Percentiles rank a stretch among this genome's conserved stretches.
Conservation (phyloP, 2,329 filamentous ascomycete species). For the Neoascochyta sp. region DNA sequence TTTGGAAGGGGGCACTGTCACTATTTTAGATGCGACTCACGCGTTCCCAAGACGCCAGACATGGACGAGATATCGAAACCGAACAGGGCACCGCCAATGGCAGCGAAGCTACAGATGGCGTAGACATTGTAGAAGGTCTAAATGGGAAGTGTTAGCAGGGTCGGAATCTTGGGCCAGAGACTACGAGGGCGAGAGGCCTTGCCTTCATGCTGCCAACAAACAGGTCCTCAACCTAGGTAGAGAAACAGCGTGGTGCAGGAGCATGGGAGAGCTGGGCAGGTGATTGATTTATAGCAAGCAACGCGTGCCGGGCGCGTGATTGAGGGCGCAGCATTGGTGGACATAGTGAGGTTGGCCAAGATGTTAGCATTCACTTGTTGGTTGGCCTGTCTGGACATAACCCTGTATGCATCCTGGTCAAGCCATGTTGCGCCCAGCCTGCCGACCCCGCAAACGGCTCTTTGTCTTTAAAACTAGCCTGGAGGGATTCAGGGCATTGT, state of each 20-base stretch:
- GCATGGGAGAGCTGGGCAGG: constrained; percentile 2
- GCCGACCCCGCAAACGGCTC: constrained; percentile 22
- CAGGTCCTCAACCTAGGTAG: constrained; percentile 8
- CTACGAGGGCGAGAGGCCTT: constrained; percentile 1
- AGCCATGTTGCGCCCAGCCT: constrained; percentile 8
- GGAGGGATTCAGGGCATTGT: too few relatives aligned
- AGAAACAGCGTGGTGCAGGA: constrained; percentile 3
- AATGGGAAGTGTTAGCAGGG: too few relatives aligned
- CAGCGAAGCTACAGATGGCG: constrained; percentile 57
- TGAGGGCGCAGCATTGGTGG: too few relatives aligned
- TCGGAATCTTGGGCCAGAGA: constrained; percentile 1
- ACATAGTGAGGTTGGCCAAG: too few relatives aligned
- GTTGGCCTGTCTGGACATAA: constrained; percentile 10
- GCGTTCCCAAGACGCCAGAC: constrained; percentile 39
- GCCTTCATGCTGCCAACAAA: constrained; percentile 33
- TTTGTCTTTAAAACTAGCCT: too few relatives aligned
- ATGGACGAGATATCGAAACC: constrained; percentile 42
- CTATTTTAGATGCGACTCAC: too few relatives aligned
- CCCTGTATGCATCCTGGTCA: constrained; percentile 5
- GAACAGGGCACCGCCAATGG: constrained; percentile 49
- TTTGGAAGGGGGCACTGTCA: too few relatives aligned
- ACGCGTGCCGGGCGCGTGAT: constrained; percentile 17
- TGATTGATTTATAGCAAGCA: constrained; percentile 10
- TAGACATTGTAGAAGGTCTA: constrained; percentile 51
- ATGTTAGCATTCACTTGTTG: too few relatives aligned